A percentile compares a stretch with the other conserved stretches of the same genome.
Conservation (phyloP, 129 eudicot species). For the Pseudognaphalium luteoalbum region DNA sequence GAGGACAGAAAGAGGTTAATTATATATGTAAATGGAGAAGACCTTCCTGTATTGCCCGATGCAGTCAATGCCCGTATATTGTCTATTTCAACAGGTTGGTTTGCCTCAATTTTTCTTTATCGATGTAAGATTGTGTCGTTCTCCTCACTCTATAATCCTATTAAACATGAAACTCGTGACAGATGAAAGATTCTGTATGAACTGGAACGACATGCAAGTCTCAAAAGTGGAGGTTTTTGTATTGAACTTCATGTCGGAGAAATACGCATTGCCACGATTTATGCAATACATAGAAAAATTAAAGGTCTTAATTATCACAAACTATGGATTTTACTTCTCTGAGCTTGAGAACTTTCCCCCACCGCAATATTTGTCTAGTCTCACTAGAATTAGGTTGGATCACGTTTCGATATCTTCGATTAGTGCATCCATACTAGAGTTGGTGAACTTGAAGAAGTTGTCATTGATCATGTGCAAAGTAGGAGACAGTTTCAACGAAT, state of each 20-base stretch:
- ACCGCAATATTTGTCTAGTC: conserved; percentile 19
- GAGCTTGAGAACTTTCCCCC: conserved; percentile 30
- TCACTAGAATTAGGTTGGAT: conserved; percentile 37
- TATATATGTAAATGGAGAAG: conserved; percentile 33
- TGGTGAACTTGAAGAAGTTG: conserved; percentile 40
- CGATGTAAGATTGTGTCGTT: not conserved
- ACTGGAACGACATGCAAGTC: conserved; percentile 38
- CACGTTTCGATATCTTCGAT: conserved; percentile 38
- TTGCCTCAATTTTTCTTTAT: not conserved
- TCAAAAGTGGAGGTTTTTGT: conserved; percentile 41
- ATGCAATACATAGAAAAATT: conserved; percentile 33
- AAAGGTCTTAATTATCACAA: conserved; percentile 46
- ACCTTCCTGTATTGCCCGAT: conserved; percentile 28
- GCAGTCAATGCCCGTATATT: conserved; percentile 28
- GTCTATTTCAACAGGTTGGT: conserved; percentile 43
- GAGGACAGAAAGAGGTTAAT: conserved; percentile 39
- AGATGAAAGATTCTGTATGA: conserved; percentile 43
- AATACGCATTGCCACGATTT: conserved; percentile 38
- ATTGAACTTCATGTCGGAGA: conserved; percentile 37
- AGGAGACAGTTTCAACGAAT: conserved; percentile 31
- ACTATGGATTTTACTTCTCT: conserved; percentile 37
- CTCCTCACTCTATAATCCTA: not conserved
- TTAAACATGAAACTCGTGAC: not conserved
- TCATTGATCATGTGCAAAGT: conserved; percentile 51
- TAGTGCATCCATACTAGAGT: conserved; percentile 13